A percentile compares a stretch with the other conserved stretches of the same genome.
phyloP scores from a whole-genome alignment of 2,329 filamentous ascomycete genomes.

The Talaromyces islandicus region DNA sequence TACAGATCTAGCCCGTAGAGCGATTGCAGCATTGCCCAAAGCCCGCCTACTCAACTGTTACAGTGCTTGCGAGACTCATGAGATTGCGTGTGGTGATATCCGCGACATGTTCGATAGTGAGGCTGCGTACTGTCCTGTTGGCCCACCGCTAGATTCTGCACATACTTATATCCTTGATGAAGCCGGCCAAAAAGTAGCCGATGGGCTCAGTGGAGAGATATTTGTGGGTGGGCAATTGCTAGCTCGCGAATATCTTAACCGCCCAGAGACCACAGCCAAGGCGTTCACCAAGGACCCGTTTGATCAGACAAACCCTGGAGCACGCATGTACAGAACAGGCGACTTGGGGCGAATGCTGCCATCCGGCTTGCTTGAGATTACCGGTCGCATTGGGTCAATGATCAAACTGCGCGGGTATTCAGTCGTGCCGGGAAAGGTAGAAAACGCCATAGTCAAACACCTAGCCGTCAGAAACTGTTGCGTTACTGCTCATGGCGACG shows the following conservation, averaged over 20 bases:
- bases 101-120: constrained; percentile 60
- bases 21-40: constrained; percentile 61
- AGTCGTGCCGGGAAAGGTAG: constrained; percentile 69
- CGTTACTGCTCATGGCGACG: constrained; percentile 68
- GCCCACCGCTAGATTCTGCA: constrained; percentile 60
- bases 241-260: constrained; percentile 71
- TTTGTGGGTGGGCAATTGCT: constrained; percentile 69
- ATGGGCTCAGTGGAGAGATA: constrained; percentile 63
- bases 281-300: constrained; percentile 66
- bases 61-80: constrained; percentile 76
- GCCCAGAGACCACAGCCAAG: constrained; percentile 69
- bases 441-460: constrained; percentile 64
- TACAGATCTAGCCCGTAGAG: constrained; percentile 66
- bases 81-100: constrained; percentile 72
- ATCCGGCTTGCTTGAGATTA: constrained; percentile 67
- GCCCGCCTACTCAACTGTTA: constrained; percentile 72
- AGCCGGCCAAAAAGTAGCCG: constrained; percentile 56
- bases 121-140: constrained; percentile 65
- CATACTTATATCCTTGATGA: constrained; percentile 70
- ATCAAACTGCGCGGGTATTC: constrained; percentile 77
- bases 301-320: constrained; percentile 46
- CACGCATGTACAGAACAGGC: constrained; percentile 69
- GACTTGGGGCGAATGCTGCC: constrained; percentile 63
- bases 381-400: constrained; percentile 70
- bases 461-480: constrained; percentile 67